Evolutionary conservation across 768 basidiomycete species (phyloP), one percentile per base, ranked within the genome.

Genomic region (Mycena alexandri): DNA sequence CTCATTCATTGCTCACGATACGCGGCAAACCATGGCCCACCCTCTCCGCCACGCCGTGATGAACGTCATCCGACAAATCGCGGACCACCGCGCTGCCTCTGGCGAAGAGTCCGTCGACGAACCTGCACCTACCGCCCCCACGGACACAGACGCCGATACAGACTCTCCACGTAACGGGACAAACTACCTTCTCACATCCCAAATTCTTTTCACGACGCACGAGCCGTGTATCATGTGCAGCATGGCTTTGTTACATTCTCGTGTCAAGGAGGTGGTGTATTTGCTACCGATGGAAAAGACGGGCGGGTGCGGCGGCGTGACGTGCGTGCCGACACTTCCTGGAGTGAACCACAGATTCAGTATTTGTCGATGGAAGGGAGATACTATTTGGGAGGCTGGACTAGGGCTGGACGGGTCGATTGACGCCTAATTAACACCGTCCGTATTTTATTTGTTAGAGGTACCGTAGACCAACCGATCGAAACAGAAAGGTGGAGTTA

Each of bases 201-300:
- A 90, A 19, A 89, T 90, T 1, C 83, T 98, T 25, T 99, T 99
- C 81, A 88, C 89, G 59, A 94, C 95, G 12, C 97, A 99, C 79
- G 98, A 99, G 73, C 98, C 98, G 0, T 99, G 98, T 72, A 86
- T 99, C 63, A 95, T 99, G 94, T 99, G 98, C 77, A 89, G 90
- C 73, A 99, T 99, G 98, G 94, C 96, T 2, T 80, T 99, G 22
- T 81, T 98, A 8, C 98, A 99, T 78, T 96, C 94, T 1, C 88
- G 98, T n/a, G 94, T 98, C 62, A 91, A 92, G 72, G 90, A 95
- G 67, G 86, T 99, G 8, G 85, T 94, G 75, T 89, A 90, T 74
- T 75, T 98, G 38, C 75, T 87, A 25, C 87, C 91, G 0, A 93
- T 93, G 89, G 79, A 83, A 0, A 80, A 84, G 58, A 96, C 94